Evolutionary conservation across 1,139 yeast species (phyloP).

Genomic region (Geotrichum klebahnii): DNA sequence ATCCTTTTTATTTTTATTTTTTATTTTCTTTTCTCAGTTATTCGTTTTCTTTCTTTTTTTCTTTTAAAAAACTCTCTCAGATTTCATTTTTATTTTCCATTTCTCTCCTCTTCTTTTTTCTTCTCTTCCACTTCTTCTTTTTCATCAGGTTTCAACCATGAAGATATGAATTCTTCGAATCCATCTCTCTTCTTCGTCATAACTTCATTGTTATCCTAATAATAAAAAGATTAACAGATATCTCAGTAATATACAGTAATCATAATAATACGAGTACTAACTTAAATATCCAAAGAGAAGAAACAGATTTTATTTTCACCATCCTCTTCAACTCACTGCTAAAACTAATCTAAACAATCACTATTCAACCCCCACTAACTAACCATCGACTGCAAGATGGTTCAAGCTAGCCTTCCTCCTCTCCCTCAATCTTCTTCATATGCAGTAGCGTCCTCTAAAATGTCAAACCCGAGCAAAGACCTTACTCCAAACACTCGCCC

Average conservation of each 20-base stretch:
- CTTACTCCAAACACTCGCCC: constrained; percentile 14
- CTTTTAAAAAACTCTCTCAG: background rate
- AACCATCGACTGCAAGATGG: background rate
- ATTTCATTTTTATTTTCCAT: background rate
- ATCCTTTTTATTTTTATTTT: too few species aligned
- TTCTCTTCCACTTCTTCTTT: background rate
- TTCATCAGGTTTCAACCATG: background rate
- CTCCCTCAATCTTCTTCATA: background rate
- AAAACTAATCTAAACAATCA: too few species aligned
- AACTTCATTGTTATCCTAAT: too few species aligned
- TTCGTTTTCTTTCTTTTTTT: background rate
- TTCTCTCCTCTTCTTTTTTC: background rate
- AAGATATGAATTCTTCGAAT: background rate
- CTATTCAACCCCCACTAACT: too few species aligned
- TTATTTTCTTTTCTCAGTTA: too few species aligned
- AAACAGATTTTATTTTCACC: too few species aligned
- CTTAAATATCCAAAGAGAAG: too few species aligned
- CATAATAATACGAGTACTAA: too few species aligned
- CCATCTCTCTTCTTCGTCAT: background rate
- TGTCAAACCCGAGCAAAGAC: background rate
- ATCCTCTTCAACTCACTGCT: too few species aligned
- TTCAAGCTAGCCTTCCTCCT: too few species aligned
- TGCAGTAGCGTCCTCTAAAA: constrained; percentile 2
- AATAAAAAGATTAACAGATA: too few species aligned
- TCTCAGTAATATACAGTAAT: too few species aligned